A percentile compares a stretch with the other conserved stretches of the same genome.
These are phyloP conservation scores for Sclerotinia spermophila DNA, from an alignment of 2,329 filamentous ascomycete genomes.

Conservation along the genomic window DNA sequence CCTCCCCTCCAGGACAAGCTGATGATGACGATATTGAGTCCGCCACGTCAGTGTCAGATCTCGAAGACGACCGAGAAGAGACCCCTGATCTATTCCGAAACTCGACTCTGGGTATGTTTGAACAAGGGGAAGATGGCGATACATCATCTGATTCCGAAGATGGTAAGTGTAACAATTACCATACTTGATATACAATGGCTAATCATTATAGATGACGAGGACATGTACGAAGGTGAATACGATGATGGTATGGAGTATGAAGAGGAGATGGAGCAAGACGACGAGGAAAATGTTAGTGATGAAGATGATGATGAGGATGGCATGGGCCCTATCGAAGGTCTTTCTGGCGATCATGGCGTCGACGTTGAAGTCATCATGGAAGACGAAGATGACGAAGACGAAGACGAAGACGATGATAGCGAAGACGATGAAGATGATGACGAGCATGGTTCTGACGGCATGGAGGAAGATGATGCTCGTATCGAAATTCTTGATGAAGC, in stretches of 20 bases:
- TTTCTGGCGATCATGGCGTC: slow-evolving; percentile 58
- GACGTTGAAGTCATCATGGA: slow-evolving; percentile 76
- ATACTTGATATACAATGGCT: not conserved
- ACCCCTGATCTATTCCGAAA: slow-evolving; percentile 97
- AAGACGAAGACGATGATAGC: slow-evolving; percentile 41
- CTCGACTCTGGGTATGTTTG: slow-evolving; percentile 91
- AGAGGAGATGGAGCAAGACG: slow-evolving; percentile 73
- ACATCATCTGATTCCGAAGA: slow-evolving; percentile 68
- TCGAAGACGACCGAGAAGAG: slow-evolving; percentile 83
- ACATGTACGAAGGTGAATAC: slow-evolving; percentile 89
- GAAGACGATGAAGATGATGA: slow-evolving; percentile 55
- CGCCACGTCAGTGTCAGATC: slow-evolving; percentile 82
- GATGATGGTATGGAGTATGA: slow-evolving; percentile 92
- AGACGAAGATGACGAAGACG: slow-evolving; percentile 45
- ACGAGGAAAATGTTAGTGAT: slow-evolving; percentile 84
- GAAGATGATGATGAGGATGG: slow-evolving; percentile 80
- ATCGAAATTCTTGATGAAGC: slow-evolving; percentile 63
- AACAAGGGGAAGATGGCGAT: slow-evolving; percentile 75
- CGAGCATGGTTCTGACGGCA: slow-evolving; percentile 42
- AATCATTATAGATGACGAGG: slow-evolving; percentile 67
- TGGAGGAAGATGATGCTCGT: slow-evolving; percentile 45
- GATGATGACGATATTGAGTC: slow-evolving; percentile 87
- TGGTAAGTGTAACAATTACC: slow-evolving; percentile 40
- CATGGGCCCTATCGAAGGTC: slow-evolving; percentile 81
- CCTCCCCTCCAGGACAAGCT: slow-evolving; percentile 60